Evolutionary conservation across 1,284 basidiomycete genomes (phyloP), one percentile per base, ranked within the genome.

Genomic region (Apiotrichum sp.): DNA sequence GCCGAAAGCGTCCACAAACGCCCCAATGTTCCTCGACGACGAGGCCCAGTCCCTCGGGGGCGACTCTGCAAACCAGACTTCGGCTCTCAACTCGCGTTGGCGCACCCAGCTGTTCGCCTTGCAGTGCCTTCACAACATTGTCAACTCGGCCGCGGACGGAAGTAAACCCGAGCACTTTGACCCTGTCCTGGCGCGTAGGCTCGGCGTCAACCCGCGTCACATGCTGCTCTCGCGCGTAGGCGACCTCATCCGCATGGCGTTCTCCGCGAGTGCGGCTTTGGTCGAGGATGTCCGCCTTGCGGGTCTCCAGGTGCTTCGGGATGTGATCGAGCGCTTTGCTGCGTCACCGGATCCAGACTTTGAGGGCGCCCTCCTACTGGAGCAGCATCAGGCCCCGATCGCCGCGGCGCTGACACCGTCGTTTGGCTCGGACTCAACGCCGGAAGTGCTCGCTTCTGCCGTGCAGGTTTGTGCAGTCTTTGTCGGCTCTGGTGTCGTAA

Each of bases 351-450:
- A 98, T 76, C 89, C 93, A 1, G 93, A 93, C 58, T 98, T 93
- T 67, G 87, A 90, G 45, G 89, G 91, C 60, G 84, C 90, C 0
- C 79, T 93, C 3, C 79, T 99, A 2, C 81, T 99, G n/a, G 95
- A 98, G 71, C 96, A 99, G 73, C 89, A 97, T 73, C 95, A 98
- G 77, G 96, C 96, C 0, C 95, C 96, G 0, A 96, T 98, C 58
- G 95, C 95, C 1, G 92, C 96, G 2, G 96, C 96, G 0, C 81
- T 98, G n/a, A 98, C 93, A 0, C 95, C 96, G 0, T 93, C 95
- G 0, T 98, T 98, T 69, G 89, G 89, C 3, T 81, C 88, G 0
- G 96, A 98, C 70, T 91, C 93, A 1, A 92, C 93, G 1, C 93
- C 95, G 0, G 93, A 98, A 71, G 95, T 99, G 29, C 72, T 98